These are phyloP conservation scores for Luffa aegyptiaca DNA, from an alignment of 306 rosid species.

Conservation along the genomic window DNA sequence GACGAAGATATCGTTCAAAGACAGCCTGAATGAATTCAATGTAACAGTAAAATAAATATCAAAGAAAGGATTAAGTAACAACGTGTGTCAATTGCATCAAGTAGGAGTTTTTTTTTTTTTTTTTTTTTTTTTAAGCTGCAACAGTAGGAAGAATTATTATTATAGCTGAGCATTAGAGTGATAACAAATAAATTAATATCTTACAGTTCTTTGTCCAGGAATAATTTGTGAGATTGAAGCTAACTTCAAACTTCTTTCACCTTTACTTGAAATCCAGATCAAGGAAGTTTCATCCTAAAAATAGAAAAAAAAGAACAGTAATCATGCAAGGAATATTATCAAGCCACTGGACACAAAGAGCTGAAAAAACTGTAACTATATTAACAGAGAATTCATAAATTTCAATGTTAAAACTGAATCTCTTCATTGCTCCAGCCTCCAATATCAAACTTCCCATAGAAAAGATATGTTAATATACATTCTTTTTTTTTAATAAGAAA, in stretches of 20 bases:
- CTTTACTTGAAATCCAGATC: slow-evolving; percentile 83
- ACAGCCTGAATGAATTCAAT: slow-evolving; percentile 57
- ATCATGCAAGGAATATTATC: slow-evolving; percentile 16
- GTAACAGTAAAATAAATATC: slow-evolving; percentile 5
- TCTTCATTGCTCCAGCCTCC: not conserved
- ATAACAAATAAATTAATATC: slow-evolving; percentile 22
- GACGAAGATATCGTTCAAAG: slow-evolving; percentile 69
- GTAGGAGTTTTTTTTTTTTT: not conserved
- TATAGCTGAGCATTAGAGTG: slow-evolving; percentile 6
- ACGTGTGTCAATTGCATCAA: slow-evolving; percentile 5
- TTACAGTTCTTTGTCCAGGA: slow-evolving; percentile 97
- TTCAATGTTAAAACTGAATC: not conserved
- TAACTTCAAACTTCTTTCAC: slow-evolving; percentile 74
- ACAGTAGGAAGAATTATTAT: not conserved
- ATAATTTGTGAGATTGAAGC: slow-evolving; percentile 78
- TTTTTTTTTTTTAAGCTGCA: too few species aligned
- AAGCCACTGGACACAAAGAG: not conserved
- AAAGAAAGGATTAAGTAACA: slow-evolving; percentile 9
- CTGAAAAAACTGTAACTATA: not conserved
- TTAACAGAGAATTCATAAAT: not conserved
- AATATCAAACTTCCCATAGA: not conserved
- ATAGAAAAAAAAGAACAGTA: slow-evolving; percentile 12
- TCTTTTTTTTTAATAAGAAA: too few species aligned
- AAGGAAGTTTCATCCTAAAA: slow-evolving; percentile 72
- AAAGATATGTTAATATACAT: not conserved